Evolutionary conservation across 768 basidiomycete species (phyloP), one percentile per base, ranked within the genome.

Genomic region (Serendipita vermifera): DNA sequence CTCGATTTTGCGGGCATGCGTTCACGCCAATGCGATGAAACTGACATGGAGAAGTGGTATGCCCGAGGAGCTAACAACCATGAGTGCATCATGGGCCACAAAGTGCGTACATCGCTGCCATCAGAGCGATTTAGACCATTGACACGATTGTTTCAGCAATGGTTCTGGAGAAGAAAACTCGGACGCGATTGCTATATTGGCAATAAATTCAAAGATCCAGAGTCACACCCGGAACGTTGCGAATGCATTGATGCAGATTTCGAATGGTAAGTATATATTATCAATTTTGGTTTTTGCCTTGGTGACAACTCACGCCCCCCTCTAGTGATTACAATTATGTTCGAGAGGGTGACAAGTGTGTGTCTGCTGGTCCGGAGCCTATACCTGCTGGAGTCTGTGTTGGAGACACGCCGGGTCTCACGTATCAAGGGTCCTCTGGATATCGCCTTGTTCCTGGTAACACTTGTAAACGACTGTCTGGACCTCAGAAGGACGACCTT

Each of bases 11-110:
- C 82, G 1, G 69, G 76, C 4, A 77, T 83, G 5, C 73, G 79
- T 48, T 71, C 77, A 33, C 76, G 79, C 27, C 77, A 96, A 66
- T 99, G 96, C 58, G 67, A 46, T 0, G 71, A 76, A 0, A 58
- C 62, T 5, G 96, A 99, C 65, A 85, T 87, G 60, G 93, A 97
- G 69, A 75, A 68, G 58, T 98, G 92, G 92, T 85, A 85, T 67
- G 93, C 87, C 4, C 73, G 89, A 35, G 71, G 76, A 14, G 72
- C 67, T n/a, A 73, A 70, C 14, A 76, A 75, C 43, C 73, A 75
- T 33, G 78, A 88, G 61, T 98, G 94, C 68, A 69, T 98, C 22
- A 93, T 98, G 89, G 94, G 94, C 0, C 89, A 87, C 64, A 91
- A 87, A 78, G 89, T 87, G 54, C 48, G 75, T 60, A 20, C 11